These are phyloP conservation scores for Suillus subluteus DNA, from an alignment of 768 basidiomycete species.

Conservation along the genomic window DNA sequence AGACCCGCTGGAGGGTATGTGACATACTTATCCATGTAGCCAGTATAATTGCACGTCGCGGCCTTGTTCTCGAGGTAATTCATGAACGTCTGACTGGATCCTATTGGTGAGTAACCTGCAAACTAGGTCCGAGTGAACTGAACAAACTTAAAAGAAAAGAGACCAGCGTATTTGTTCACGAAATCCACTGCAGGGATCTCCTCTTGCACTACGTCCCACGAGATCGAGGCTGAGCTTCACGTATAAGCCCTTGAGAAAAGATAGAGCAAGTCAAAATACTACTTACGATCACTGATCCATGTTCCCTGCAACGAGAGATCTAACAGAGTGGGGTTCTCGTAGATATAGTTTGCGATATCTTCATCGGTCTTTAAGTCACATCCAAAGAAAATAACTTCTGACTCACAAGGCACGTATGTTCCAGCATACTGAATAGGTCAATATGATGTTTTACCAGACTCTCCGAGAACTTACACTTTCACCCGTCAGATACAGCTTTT, in stretches of 20 bases:
- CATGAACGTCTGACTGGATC: conserved; percentile 63
- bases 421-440: conserved; percentile 64
- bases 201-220: conserved; percentile 65
- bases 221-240: conserved; percentile 49
- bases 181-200: conserved; percentile 76
- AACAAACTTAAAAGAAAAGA: conserved; percentile 73
- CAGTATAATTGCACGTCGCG: conserved; percentile 58
- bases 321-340: conserved; percentile 53
- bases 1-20: conserved; percentile 67
- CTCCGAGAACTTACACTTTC: conserved; percentile 63
- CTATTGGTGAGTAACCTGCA: background rate
- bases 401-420: conserved; percentile 63
- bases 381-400: background rate
- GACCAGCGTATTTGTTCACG: conserved; percentile 69
- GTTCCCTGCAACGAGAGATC: conserved; percentile 67
- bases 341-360: conserved; percentile 82
- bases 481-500: conserved; percentile 70
- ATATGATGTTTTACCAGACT: background rate
- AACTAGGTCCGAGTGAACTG: background rate
- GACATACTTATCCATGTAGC: conserved; percentile 63
- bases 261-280: background rate
- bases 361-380: background rate
- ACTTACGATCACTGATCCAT: conserved; percentile 74
- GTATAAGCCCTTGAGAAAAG: background rate
- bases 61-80: conserved; percentile 56